Percentiles rank a stretch among this genome's conserved stretches.
These are phyloP conservation scores for Penicillium sp. DNA, from an alignment of 2,329 filamentous ascomycete genomes.

Conservation along the genomic window DNA sequence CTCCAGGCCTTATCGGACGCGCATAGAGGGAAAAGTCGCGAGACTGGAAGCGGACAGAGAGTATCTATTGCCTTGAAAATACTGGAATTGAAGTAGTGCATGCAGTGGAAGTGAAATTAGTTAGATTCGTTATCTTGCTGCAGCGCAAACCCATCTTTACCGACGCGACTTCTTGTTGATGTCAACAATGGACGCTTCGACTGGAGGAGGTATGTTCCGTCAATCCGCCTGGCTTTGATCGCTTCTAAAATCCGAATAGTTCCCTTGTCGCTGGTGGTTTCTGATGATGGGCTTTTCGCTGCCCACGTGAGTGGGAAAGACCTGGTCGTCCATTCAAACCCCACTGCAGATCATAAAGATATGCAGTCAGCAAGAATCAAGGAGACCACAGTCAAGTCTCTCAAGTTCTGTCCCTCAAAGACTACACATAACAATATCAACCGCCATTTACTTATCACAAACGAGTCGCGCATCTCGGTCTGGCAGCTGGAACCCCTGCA, in stretches of 20 bases:
- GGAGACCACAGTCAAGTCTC: constrained; percentile 30
- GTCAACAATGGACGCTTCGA: constrained; percentile 31
- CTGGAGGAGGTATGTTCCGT: constrained; percentile 23
- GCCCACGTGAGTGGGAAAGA: constrained; percentile 34
- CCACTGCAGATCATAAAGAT: constrained; percentile 31
- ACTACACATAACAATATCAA: constrained; percentile 12
- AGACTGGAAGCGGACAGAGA: background rate
- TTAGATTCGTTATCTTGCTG: background rate
- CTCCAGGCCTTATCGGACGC: constrained; percentile 25
- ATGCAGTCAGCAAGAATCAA: constrained; percentile 33
- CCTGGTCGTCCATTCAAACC: constrained; percentile 33
- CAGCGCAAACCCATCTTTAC: background rate
- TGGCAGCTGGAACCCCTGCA: constrained; percentile 40
- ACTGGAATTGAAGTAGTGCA: background rate
- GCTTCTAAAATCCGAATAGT: constrained; percentile 2
- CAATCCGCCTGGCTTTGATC: background rate
- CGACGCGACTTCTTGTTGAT: background rate
- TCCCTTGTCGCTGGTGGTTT: constrained; percentile 24
- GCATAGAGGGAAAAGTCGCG: constrained; percentile 14
- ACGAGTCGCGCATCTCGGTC: constrained; percentile 34
- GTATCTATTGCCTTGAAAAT: background rate
- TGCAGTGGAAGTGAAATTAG: background rate
- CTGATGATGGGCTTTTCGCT: constrained; percentile 32
- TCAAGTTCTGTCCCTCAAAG: constrained; percentile 30
- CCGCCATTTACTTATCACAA: constrained; percentile 36